Evolutionary conservation across 2,329 filamentous ascomycete genomes (phyloP), one percentile per base, ranked within the genome.

Genomic region (Aureobasidium uvarum): DNA sequence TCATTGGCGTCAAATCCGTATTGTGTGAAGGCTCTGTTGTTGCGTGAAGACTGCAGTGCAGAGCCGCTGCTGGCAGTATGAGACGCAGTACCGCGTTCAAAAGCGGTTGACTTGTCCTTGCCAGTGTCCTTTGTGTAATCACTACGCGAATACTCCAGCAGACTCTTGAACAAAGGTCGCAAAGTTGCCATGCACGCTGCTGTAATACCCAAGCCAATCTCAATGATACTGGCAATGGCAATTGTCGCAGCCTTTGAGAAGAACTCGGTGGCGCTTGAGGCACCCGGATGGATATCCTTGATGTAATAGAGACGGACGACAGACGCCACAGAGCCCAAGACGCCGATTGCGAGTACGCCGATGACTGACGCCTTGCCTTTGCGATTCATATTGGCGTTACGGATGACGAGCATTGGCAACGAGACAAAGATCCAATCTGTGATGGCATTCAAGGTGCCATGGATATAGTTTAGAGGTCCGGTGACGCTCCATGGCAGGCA

Each of bases 301-400:
- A 74, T 69, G 55, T 70, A 72, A 5, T 43, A 43, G 25, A 73
- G 68, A 13, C 72, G 69, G 13, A 73, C 66, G 45, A 73, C 36
- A 20, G 70, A 70, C 20, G 70, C 67, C 16, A 72, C 66, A 45
- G 69, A 71, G 11, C 70, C 72, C 14, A 67, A 55, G 45, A 67
- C 68, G n/a, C 76, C 80, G n/a, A 81, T 71, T 4, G 74, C 71
- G 48, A 81, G 73, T 46, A 81, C 72, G 5, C 76, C 66, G 23
- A 73, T 71, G 1, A 80, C 77, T 1, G 76, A 77, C 23, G 77
- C 51, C 67, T 80, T 81, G 51, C 76, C 75, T 20, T 72, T 72
- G 14, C 68, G 68, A 36, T 76, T 76, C 71, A 81, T 77, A 50
- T 78, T 74, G 8, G 78, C 71, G 20, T 76, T 74, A 68, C 74